Percentiles rank a stretch among this genome's conserved stretches.
Conservation (phyloP, 495 filamentous ascomycete genomes). For the Acidiella bohemica region DNA sequence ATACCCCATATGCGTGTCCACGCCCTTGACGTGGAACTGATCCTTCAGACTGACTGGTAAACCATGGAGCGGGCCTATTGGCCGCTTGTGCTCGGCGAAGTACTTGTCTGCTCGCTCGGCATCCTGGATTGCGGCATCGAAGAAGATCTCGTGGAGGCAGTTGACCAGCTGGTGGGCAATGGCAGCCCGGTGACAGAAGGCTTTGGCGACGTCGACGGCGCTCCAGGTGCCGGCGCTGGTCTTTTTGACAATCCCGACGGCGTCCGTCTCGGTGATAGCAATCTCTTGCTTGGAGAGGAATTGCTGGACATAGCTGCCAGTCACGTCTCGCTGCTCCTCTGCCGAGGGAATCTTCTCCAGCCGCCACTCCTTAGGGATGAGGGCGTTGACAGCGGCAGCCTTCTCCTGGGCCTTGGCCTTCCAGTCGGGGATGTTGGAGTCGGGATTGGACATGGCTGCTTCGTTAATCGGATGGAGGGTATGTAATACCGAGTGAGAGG, state of each 20-base stretch:
- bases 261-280: conserved; percentile 31
- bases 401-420: conserved; percentile 36
- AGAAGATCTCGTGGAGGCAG: conserved; percentile 32
- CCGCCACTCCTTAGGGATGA: conserved; percentile 47
- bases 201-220: conserved; percentile 30
- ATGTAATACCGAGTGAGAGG: too few species aligned
- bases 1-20: conserved; percentile 52
- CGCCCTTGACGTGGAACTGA: conserved; percentile 53
- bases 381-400: conserved; percentile 36
- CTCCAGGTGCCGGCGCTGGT: conserved; percentile 27
- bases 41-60: conserved; percentile 57
- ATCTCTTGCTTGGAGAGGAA: conserved; percentile 43
- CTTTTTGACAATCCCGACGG: conserved; percentile 26
- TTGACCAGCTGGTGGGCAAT: conserved; percentile 35
- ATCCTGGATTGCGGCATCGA: conserved; percentile 24
- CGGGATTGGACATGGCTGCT: too few species aligned
- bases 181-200: conserved; percentile 31
- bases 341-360: conserved; percentile 36
- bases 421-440: conserved; percentile 36
- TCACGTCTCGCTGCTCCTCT: conserved; percentile 47
- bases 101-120: conserved; percentile 26
- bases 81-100: conserved; percentile 24
- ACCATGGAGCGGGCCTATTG: conserved; percentile 45
- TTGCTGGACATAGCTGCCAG: conserved; percentile 43
- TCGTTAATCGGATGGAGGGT: too few species aligned